Percentiles rank a stretch among this genome's conserved stretches.
phyloP scores from a whole-genome alignment of 352 stramenopile species.

The Phytopythium cucurbitacearum region DNA sequence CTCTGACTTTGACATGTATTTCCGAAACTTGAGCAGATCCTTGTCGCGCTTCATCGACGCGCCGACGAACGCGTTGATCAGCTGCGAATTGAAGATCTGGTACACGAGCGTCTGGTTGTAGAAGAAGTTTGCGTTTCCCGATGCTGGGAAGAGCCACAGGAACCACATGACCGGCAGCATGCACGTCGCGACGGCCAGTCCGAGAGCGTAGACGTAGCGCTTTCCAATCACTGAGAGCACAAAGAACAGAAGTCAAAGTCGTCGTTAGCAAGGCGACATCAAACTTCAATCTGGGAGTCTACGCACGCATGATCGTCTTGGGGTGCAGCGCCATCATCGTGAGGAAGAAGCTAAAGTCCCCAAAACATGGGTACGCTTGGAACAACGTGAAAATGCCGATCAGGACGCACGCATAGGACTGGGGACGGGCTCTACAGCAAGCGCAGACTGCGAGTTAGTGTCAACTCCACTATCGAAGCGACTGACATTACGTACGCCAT shows the following conservation, averaged over 20 bases:
- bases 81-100: slow-evolving; percentile 77
- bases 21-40: slow-evolving; percentile 53
- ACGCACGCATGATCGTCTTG: slow-evolving; percentile 70
- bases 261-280: neutral
- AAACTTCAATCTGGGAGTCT: neutral
- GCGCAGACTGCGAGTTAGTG: neutral
- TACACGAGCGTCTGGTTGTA: slow-evolving; percentile 88
- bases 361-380: slow-evolving; percentile 73
- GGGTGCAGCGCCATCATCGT: slow-evolving; percentile 62
- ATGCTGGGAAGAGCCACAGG: slow-evolving; percentile 82
- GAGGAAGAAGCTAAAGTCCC: slow-evolving; percentile 80
- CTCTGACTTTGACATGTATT: slow-evolving; percentile 11
- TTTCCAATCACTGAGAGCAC: slow-evolving; percentile 59
- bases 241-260: neutral
- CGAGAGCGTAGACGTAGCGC: slow-evolving; percentile 68
- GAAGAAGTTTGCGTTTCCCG: slow-evolving; percentile 88
- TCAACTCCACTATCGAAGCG: neutral
- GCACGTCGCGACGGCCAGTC: slow-evolving; percentile 58
- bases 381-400: slow-evolving; percentile 79
- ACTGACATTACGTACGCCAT: slow-evolving; percentile 40
- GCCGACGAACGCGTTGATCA: slow-evolving; percentile 72
- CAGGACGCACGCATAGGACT: slow-evolving; percentile 59
- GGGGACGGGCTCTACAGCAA: slow-evolving; percentile 48
- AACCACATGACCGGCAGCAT: slow-evolving; percentile 87
- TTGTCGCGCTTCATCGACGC: slow-evolving; percentile 85